Evolutionary conservation across 768 basidiomycete genomes (phyloP), one percentile per base, ranked within the genome.

Genomic region (Agaricus subrufescens): DNA sequence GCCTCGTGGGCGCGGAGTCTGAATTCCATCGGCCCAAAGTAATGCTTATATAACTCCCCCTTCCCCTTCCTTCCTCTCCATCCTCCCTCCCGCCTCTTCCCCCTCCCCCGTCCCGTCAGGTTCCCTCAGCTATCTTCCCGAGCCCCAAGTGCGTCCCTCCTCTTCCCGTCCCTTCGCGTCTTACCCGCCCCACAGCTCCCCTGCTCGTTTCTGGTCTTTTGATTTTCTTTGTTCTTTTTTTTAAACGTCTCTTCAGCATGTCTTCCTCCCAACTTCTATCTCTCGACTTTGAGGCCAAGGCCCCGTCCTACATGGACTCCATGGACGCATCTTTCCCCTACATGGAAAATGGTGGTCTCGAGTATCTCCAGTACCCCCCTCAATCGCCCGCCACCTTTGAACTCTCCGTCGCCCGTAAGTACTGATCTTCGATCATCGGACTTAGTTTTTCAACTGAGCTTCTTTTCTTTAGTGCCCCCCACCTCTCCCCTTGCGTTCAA

Each of bases 361-460:
- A 81, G 58, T 90, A 88, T 68, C 80, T 89, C 62, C 84, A 86
- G 71, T 87, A 86, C 69, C 86, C 86, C 37, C 80, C 84, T 61
- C 79, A 84, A 9, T 76, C 78, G 3, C 73, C 78, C 29, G 72
- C 77, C 37, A 64, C 73, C 43, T 87, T 85, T 58, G 81, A 81
- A 68, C 81, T 86, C 50, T 71, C 83, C 61, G 81, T 89, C 69
- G 77, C 81, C 65, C 70, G 87, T 87, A 67, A 71, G 86, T 83
- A 25, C 34, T 34, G 5, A 2, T 27, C 40, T 54, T 46, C 39
- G 47, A 51, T 40, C 49, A 48, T 23, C 51, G 25, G 39, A 19
- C 45, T 56, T 44, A 44, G 27, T 46, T 23, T 47, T 44, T 46
- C 10, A 44, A 44, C 54, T 59, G 46, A 45, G 40, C 58, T 59